Evolutionary conservation across 352 stramenopile genomes (phyloP), one percentile per base, ranked within the genome.

Genomic region (Phytophthora europaea): DNA sequence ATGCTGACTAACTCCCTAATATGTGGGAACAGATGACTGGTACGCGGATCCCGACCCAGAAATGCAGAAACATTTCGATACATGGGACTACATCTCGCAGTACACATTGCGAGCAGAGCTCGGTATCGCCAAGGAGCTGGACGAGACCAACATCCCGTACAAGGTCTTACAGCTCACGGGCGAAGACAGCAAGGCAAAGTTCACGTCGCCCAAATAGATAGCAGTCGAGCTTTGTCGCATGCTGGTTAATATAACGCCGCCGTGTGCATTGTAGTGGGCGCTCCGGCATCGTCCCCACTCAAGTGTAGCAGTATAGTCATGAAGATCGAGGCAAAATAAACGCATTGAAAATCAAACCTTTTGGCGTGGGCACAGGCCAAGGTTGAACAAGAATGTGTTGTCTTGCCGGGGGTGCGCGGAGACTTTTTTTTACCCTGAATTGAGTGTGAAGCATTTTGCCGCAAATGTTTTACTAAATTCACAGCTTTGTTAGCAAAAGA

Each of bases 71-170:
- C 83, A 95, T 61, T 97, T 97, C 59, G 87, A 94, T 16, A 86
- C 84, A 38, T 97, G 90, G 90, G 92, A 97, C 57, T 97, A 92
- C 73, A 94, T 94, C 66, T 94, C 90, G 22, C 87, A 92, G 65
- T 87, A 93, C 40, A 95, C 88, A 28, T 75, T 97, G 55, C 86
- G 89, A 66, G 78, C 85, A 18, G 89, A 97, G 71, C 75, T 94
- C 43, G 89, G 88, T 51, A 94, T 95, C 38, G 86, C 89, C 31
- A 90, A 94, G 67, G 85, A 93, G 59, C 80, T 94, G 59, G 90
- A 95, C 56, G 88, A 93, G 62, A 93, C 90, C 55, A 95, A 97
- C 70, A 93, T 92, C 69, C 88, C 88, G 45, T 94, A 94, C 79
- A 94, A 94, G 64, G 85, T 93, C 61, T 73, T 93, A 51, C 88